phyloP scores from a whole-genome alignment of 495 filamentous ascomycete species.

The Aspergillus coremiiformis region DNA sequence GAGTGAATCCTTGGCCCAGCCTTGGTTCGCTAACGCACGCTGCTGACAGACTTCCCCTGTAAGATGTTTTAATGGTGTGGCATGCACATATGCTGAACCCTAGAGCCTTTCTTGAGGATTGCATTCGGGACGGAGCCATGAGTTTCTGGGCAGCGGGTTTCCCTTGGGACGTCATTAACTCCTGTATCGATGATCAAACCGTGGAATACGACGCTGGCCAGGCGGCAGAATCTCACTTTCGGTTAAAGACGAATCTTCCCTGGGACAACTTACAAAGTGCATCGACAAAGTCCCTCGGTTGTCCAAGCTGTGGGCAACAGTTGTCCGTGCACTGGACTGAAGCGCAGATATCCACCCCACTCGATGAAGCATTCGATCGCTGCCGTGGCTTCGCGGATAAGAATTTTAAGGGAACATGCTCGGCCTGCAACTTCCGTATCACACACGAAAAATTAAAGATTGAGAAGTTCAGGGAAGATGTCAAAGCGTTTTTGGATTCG shows the following conservation, averaged over 20 bases:
- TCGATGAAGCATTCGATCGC: constrained; percentile 19
- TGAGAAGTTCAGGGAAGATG: constrained; percentile 51
- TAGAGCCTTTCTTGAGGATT: constrained; percentile 69
- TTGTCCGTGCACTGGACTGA: constrained; percentile 55
- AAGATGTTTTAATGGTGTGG: constrained; percentile 87
- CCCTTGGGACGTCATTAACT: constrained; percentile 60
- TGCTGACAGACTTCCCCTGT: not conserved
- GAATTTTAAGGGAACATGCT: constrained; percentile 39
- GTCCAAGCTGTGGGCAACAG: constrained; percentile 45
- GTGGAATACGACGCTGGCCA: constrained; percentile 55
- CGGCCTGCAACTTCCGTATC: constrained; percentile 43
- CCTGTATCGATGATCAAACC: constrained; percentile 53
- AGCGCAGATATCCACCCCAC: constrained; percentile 25
- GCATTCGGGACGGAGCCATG: constrained; percentile 53
- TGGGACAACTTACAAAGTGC: constrained; percentile 56
- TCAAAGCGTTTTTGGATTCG: constrained; percentile 32
- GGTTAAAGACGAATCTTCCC: constrained; percentile 37
- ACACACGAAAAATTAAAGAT: constrained; percentile 44
- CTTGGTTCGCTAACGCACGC: not conserved
- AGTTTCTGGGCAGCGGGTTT: constrained; percentile 58
- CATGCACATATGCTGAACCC: constrained; percentile 84
- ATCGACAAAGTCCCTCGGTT: constrained; percentile 42
- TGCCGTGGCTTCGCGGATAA: constrained; percentile 58
- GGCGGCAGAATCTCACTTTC: constrained; percentile 42
- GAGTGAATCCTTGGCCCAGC: constrained; percentile 1